These are phyloP conservation scores for Clavispora phyllophila DNA, from an alignment of 805 yeast species.

Conservation along the genomic window DNA sequence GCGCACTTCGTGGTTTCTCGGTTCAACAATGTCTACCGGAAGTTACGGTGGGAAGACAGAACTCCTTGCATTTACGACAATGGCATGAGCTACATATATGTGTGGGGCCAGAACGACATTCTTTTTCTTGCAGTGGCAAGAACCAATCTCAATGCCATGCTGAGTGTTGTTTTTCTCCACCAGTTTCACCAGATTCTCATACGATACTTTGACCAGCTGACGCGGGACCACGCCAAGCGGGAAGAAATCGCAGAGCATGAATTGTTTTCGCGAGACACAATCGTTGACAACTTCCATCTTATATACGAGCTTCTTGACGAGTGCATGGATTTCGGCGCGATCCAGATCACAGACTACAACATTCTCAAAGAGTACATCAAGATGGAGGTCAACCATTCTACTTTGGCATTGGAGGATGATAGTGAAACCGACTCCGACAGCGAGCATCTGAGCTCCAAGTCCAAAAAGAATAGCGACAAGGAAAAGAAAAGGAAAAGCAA, in stretches of 20 bases:
- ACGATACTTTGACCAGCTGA: slow-evolving; percentile 19
- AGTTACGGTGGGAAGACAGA: slow-evolving; percentile 7
- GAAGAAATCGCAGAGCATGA: not conserved
- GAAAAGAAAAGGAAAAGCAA: slow-evolving; percentile 10
- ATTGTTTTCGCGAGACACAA: slow-evolving; percentile 35
- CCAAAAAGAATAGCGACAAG: not conserved
- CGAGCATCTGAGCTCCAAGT: slow-evolving; percentile 2
- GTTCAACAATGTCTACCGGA: slow-evolving; percentile 22
- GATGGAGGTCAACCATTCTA: slow-evolving; percentile 34
- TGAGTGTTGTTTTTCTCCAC: slow-evolving; percentile 51
- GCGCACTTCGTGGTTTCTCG: slow-evolving; percentile 18
- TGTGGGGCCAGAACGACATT: slow-evolving; percentile 42
- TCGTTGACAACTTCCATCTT: slow-evolving; percentile 68
- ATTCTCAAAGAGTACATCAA: slow-evolving; percentile 75
- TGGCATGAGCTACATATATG: slow-evolving; percentile 53
- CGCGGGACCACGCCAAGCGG: not conserved
- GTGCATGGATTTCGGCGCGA: slow-evolving; percentile 83
- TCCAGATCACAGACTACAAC: slow-evolving; percentile 77
- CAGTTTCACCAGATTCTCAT: slow-evolving; percentile 25
- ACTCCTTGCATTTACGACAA: slow-evolving; percentile 42
- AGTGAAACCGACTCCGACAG: slow-evolving; percentile 8
- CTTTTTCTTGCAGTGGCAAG: slow-evolving; percentile 38
- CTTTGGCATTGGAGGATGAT: slow-evolving; percentile 2
- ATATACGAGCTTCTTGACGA: slow-evolving; percentile 84
- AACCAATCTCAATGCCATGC: slow-evolving; percentile 53